phyloP scores from a whole-genome alignment of 139 green algal species.

The Volvox reticuliferus region DNA sequence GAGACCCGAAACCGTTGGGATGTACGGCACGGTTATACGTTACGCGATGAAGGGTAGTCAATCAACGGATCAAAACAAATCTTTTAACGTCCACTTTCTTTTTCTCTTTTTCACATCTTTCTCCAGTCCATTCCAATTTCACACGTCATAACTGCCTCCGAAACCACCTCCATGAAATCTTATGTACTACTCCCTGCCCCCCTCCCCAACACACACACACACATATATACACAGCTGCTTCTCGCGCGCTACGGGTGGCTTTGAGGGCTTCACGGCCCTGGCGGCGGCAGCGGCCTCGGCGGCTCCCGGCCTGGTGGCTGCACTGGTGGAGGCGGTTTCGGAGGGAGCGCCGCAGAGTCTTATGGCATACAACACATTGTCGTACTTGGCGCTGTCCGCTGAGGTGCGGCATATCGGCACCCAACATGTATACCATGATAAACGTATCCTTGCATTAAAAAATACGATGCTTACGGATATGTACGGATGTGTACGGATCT shows the following conservation, averaged over 20 bases:
- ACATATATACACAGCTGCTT: background rate
- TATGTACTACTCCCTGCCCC: too few relatives aligned
- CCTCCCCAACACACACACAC: background rate
- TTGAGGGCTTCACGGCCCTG: background rate
- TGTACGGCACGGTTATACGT: too few relatives aligned
- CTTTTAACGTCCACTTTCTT: too few relatives aligned
- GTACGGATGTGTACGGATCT: too few relatives aligned
- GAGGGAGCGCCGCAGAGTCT: conserved; percentile 25
- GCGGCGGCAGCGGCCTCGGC: background rate
- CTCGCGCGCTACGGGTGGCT: background rate
- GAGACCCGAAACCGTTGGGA: too few relatives aligned
- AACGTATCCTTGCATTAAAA: too few relatives aligned
- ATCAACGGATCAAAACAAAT: too few relatives aligned
- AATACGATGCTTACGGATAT: too few relatives aligned
- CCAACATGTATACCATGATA: too few relatives aligned
- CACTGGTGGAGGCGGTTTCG: background rate
- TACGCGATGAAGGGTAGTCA: too few relatives aligned
- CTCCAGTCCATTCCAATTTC: too few relatives aligned
- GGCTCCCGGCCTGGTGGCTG: background rate
- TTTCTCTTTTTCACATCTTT: too few relatives aligned
- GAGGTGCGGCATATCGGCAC: background rate
- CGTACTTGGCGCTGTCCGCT: conserved; percentile 3
- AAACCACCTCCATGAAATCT: background rate
- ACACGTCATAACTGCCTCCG: background rate
- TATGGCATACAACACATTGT: background rate